These are phyloP conservation scores for Guyanaporus albipodus DNA, from an alignment of 768 basidiomycete genomes.

Conservation along the genomic window DNA sequence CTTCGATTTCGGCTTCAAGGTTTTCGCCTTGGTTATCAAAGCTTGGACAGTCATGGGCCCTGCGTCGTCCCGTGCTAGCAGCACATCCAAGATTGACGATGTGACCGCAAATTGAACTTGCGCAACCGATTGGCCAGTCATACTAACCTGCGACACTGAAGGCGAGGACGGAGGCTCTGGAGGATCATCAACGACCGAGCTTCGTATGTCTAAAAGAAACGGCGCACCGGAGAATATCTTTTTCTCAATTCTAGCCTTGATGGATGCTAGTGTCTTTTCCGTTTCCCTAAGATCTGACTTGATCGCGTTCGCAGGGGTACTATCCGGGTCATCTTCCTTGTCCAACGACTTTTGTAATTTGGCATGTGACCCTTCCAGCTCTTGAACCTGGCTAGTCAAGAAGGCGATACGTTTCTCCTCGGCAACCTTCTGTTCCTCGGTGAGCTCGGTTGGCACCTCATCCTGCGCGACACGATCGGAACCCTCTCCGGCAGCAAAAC, in stretches of 20 bases:
- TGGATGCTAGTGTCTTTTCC: constrained; percentile 3
- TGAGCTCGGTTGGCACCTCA: constrained; percentile 18
- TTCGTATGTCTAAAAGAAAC: not conserved
- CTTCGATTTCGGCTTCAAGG: not conserved
- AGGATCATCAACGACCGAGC: not conserved
- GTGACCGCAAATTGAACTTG: constrained; percentile 5
- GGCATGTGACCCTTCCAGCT: constrained; percentile 8
- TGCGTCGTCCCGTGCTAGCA: constrained; percentile 13
- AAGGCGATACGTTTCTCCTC: constrained; percentile 24
- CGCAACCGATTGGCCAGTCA: not conserved
- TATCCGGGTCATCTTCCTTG: not conserved
- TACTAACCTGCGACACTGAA: not conserved
- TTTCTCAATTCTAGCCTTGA: constrained; percentile 17
- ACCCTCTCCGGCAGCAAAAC: constrained; percentile 2
- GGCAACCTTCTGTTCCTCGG: constrained; percentile 14
- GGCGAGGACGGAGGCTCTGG: constrained; percentile 11
- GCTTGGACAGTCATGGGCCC: constrained; percentile 16
- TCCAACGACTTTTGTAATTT: constrained; percentile 6
- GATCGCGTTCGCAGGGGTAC: constrained; percentile 1
- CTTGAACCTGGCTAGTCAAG: constrained; percentile 12
- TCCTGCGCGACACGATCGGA: constrained; percentile 18
- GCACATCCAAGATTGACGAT: constrained; percentile 6
- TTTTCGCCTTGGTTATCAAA: constrained; percentile 1
- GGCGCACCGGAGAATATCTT: constrained; percentile 20
- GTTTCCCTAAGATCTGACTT: constrained; percentile 17